Conservation (phyloP, 2,329 filamentous ascomycete species). For the Zarea fungicola region DNA sequence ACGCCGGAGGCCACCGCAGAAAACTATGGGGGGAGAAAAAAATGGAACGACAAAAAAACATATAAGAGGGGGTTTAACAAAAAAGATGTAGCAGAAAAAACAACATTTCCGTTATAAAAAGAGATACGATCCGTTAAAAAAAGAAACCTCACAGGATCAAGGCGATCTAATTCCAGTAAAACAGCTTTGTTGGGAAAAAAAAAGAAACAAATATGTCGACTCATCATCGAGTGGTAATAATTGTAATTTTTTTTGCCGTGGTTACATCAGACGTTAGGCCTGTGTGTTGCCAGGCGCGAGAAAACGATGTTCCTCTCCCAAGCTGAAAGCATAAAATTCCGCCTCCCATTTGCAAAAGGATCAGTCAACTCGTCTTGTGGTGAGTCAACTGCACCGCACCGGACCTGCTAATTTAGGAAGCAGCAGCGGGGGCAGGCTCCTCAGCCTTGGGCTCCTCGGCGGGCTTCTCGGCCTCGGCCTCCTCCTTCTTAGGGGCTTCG, state of each 20-base stretch:
- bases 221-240: constrained; percentile 23
- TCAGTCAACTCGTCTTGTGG: constrained; percentile 10
- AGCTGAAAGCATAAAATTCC: constrained; percentile 8
- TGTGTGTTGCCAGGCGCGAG: constrained; percentile 3
- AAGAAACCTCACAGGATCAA: constrained; percentile 7
- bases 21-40: constrained; percentile 15
- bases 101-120: constrained; percentile 26
- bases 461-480: constrained; percentile 40
- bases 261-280: neutral
- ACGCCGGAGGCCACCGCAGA: constrained; percentile 14
- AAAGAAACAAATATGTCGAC: constrained; percentile 27
- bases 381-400: constrained; percentile 7
- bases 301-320: constrained; percentile 8
- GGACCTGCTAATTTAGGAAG: constrained; percentile 40
- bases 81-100: constrained; percentile 17
- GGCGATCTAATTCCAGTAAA: constrained; percentile 13
- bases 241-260: constrained; percentile 7
- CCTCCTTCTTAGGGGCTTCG: constrained; percentile 56
- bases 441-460: constrained; percentile 40
- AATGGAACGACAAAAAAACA: constrained; percentile 12
- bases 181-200: constrained; percentile 10
- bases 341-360: constrained; percentile 10
- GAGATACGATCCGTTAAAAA: constrained; percentile 10
- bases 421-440: constrained; percentile 40
- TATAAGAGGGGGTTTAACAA: constrained; percentile 15